Conservation (phyloP, 2,329 filamentous ascomycete species). For the Cercospora brassicicola region DNA sequence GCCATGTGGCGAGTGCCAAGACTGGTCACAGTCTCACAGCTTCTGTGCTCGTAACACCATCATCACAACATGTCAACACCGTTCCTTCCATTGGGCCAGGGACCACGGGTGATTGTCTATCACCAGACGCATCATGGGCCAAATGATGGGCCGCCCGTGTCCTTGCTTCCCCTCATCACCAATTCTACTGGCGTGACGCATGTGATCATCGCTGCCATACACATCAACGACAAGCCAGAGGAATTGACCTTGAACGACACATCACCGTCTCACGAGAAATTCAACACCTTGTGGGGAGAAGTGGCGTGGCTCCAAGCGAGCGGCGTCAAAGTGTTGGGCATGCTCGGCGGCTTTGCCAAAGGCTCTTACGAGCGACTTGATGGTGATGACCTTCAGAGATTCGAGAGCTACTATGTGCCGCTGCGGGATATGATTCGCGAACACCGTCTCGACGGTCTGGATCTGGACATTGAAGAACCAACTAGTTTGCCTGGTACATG, state of each 20-base stretch:
- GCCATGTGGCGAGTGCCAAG: neutral
- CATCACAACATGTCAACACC: slow-evolving; percentile 17
- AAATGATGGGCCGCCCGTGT: slow-evolving; percentile 55
- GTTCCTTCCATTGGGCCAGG: slow-evolving; percentile 40
- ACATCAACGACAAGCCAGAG: slow-evolving; percentile 69
- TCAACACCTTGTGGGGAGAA: slow-evolving; percentile 75
- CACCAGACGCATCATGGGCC: slow-evolving; percentile 64
- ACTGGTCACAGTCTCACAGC: neutral
- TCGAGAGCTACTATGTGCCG: slow-evolving; percentile 72
- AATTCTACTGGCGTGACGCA: slow-evolving; percentile 69
- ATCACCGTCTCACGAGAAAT: slow-evolving; percentile 62
- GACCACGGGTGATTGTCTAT: slow-evolving; percentile 56
- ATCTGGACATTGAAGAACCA: slow-evolving; percentile 77
- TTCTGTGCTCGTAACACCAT: neutral
- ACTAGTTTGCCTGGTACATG: slow-evolving; percentile 67
- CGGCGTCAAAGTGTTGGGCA: slow-evolving; percentile 77
- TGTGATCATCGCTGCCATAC: slow-evolving; percentile 81
- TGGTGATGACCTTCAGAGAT: slow-evolving; percentile 60
- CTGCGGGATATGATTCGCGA: slow-evolving; percentile 64
- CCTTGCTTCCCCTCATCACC: slow-evolving; percentile 61
- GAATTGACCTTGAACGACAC: slow-evolving; percentile 80
- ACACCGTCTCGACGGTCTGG: slow-evolving; percentile 66
- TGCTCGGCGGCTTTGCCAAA: slow-evolving; percentile 81
- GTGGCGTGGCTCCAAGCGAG: slow-evolving; percentile 67
- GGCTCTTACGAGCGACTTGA: slow-evolving; percentile 65